Base-by-base conservation (phyloP, 2,329 filamentous ascomycete genomes). In the Trichoderma sp. region DNA sequence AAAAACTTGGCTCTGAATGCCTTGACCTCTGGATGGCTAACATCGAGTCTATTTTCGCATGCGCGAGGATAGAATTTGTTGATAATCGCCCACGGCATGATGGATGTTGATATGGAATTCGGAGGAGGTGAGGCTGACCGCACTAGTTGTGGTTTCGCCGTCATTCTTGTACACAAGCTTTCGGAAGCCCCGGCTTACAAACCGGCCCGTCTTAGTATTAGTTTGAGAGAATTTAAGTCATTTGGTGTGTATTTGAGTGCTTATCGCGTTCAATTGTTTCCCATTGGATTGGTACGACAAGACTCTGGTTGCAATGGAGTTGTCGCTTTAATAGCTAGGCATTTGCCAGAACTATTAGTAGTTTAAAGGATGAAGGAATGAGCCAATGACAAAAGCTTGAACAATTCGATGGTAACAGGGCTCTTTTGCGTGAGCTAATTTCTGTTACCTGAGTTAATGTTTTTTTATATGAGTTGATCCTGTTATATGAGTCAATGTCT, bases 51-150 rank as follows among this genome's bases (percentile, higher is more conserved):
- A 16, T 71, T 72, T 14, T 77, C 74, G n/a, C 62, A 67, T 4
- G 78, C 77, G 33, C 75, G 77, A 62, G 78, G 76, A 38, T 79
- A 79, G n/a, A 77, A 35, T 31, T 31, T 75, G 38, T 38, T 75
- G 21, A 71, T 65, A n/a, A 62, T 18, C 2, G 63, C 7, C 12
- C 24, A 41, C 14, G 31, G 18, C 63, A 74, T 74, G 31, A 6
- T 67, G 33, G 27, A 72, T 63, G 59, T 18, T 14, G 21, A 6
- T 50, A 38, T 29, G 45, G n/a, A 64, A 33, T 65, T 14, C 21
- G 41, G 62, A 65, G 59, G 35, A 62, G 67, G n/a, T 21, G 53
- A 71, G 33, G 35, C 56, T 62, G 67, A 62, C 24, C 33, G 31
- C 67, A 62, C 53, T 56, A 56, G n/a, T 21, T 14, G n/a, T 24